Percentiles rank a stretch among this genome's conserved stretches.
Evolutionary conservation across 345 rosid species (phyloP).

Genomic region (Eucalyptus erythrocorys): DNA sequence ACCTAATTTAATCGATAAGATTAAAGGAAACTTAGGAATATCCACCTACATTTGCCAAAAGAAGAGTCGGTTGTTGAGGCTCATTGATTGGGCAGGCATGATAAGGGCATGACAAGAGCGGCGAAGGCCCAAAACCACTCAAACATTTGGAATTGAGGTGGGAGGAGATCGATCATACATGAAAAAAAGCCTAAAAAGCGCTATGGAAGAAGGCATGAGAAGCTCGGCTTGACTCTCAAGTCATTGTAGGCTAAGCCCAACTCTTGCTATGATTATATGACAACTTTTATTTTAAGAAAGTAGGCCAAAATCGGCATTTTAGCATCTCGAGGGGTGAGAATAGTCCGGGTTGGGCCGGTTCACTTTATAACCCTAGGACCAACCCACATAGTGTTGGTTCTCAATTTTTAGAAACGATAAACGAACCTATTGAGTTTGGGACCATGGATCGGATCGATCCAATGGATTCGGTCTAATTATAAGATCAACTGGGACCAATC

Average conservation of each 20-base stretch:
- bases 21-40: not conserved
- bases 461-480: fast-evolving
- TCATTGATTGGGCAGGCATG: fast-evolving
- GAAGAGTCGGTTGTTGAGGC: fast-evolving
- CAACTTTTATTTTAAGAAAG: not conserved
- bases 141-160: fast-evolving
- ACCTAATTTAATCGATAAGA: not conserved
- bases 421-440: fast-evolving
- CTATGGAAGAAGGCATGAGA: not conserved
- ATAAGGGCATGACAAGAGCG: not conserved
- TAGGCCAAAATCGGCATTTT: not conserved
- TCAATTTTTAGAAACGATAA: fast-evolving
- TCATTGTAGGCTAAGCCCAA: not conserved
- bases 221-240: not conserved
- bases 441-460: fast-evolving
- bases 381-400: no score
- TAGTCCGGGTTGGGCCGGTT: fast-evolving
- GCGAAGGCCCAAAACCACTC: not conserved
- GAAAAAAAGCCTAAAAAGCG: not conserved
- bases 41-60: not conserved
- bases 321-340: no score
- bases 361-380: no score
- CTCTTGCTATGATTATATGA: not conserved
- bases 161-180: not conserved
- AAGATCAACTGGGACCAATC: fast-evolving